Percentiles rank a stretch among this genome's conserved stretches.
These are phyloP conservation scores for Saccharomycopsis microspora DNA, from an alignment of 805 yeast species.

Conservation along the genomic window DNA sequence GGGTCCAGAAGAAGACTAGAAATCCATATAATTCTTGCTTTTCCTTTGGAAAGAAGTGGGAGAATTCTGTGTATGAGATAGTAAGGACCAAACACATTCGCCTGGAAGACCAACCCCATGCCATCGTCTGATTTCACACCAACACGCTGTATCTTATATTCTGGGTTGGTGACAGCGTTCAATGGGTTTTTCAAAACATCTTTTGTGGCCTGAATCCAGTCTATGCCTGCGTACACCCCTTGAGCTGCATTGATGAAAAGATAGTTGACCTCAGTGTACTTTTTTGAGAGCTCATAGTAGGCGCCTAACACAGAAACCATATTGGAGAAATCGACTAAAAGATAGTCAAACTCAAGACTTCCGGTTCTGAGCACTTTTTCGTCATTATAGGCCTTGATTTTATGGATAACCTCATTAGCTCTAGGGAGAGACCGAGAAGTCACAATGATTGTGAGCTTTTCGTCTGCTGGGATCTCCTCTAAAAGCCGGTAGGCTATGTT, in stretches of 20 bases:
- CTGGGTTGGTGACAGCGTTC: slow-evolving; percentile 79
- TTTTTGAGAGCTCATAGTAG: slow-evolving; percentile 52
- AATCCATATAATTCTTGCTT: slow-evolving; percentile 59
- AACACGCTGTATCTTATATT: slow-evolving; percentile 69
- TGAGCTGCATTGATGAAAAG: slow-evolving; percentile 84
- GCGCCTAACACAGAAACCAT: slow-evolving; percentile 81
- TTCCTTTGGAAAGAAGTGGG: slow-evolving; percentile 31
- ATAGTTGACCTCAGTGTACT: slow-evolving; percentile 62
- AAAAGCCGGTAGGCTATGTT: slow-evolving; percentile 76
- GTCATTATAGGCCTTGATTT: slow-evolving; percentile 36
- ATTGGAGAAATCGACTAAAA: slow-evolving; percentile 79
- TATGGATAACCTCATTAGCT: slow-evolving; percentile 61
- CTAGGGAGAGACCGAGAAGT: slow-evolving; percentile 85
- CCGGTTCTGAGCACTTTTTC: slow-evolving; percentile 28
- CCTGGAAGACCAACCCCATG: slow-evolving; percentile 83
- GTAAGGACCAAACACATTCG: slow-evolving; percentile 94
- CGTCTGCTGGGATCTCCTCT: slow-evolving; percentile 40
- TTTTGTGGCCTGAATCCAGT: slow-evolving; percentile 68
- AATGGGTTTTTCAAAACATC: slow-evolving; percentile 60
- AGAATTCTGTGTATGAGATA: slow-evolving; percentile 61
- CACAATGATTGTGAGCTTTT: slow-evolving; percentile 65
- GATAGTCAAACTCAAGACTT: slow-evolving; percentile 72
- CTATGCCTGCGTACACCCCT: slow-evolving; percentile 76
- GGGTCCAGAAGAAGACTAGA: slow-evolving; percentile 77
- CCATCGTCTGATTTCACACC: slow-evolving; percentile 74